Base-by-base conservation (phyloP, 2,329 filamentous ascomycete genomes). In the Xylariales sp. region DNA sequence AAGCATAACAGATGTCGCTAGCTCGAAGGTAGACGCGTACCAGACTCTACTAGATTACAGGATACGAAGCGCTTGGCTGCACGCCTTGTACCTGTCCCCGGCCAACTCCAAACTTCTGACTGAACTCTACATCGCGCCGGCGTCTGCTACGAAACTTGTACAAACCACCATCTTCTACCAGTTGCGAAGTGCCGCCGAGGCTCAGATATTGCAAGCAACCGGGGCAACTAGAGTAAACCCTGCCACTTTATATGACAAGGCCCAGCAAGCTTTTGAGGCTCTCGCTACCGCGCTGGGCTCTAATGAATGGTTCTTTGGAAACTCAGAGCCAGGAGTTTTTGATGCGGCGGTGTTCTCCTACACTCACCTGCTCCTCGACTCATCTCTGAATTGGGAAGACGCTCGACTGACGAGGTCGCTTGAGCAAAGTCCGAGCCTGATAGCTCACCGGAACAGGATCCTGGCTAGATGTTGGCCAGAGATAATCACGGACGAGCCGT, bases 301-400 rank as follows among this genome's bases (percentile, higher is more conserved):
- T 10, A 50, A 56, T 2, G 49, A 38, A 6, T 78, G 71, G 70
- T 78, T 78, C 56, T 76, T 76, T 40, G 66, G 55, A 17, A 52
- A 43, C 56, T 59, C 40, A 35, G 60, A 20, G 56, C 88, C 91
- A 0, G 79, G 81, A 0, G 55, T 91, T 17, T 91, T 97, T 50
- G 93, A 98, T 62, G 90, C 91, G 6, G 81, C 79, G 38, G 78
- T 97, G 3, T 97, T 96, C 63, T 82, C 88, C 4, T 98, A 96
- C 61, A 90, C 87, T 0, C 80, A 94, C 59, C 67, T 95, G 35
- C 68, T 97, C 37, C 63, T 95, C 36, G 79, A 85, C 42, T 72
- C 80, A 53, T 43, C 44, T 6, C 46, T 88, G 46, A 67, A 63
- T 2, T 90, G 86, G 85, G 67, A 66, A 41, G 78, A 86, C 40